phyloP scores from a whole-genome alignment of 805 yeast species.

The Ogataea polymorpha region DNA sequence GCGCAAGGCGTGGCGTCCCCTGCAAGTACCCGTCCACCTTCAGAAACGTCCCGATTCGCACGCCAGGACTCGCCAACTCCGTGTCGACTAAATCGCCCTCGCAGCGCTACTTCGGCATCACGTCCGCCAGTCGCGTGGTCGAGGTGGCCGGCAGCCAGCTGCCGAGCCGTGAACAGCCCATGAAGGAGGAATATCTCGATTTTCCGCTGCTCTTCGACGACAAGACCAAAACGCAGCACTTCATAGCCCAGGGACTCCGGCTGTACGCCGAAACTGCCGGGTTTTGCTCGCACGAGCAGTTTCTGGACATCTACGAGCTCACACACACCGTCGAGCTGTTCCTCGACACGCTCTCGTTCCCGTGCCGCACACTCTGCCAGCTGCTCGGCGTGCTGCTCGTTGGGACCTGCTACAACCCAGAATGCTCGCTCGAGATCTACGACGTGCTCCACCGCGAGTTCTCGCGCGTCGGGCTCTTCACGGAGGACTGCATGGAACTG shows the following conservation, averaged over 20 bases:
- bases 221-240: slow-evolving; percentile 3
- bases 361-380: neutral
- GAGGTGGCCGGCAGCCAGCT: neutral
- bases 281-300: neutral
- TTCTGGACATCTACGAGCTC: neutral
- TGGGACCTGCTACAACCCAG: neutral
- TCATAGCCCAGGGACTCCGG: slow-evolving; percentile 1
- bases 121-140: neutral
- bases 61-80: neutral
- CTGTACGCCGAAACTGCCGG: neutral
- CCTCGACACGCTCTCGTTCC: slow-evolving; percentile 1
- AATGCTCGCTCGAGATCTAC: neutral
- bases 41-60: slow-evolving; percentile 5
- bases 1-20: slow-evolving; percentile 1
- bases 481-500: slow-evolving; percentile 8
- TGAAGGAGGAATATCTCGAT: neutral
- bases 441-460: neutral
- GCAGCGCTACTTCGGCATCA: slow-evolving; percentile 3
- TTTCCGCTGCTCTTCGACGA: slow-evolving; percentile 8
- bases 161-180: neutral
- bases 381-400: slow-evolving; percentile 8
- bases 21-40: slow-evolving; percentile 11
- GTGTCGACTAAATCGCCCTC: neutral
- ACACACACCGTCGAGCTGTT: neutral
- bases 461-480: neutral